These are phyloP conservation scores for Lepidium aucheri DNA, from an alignment of 345 rosid species.

Conservation along the genomic window DNA sequence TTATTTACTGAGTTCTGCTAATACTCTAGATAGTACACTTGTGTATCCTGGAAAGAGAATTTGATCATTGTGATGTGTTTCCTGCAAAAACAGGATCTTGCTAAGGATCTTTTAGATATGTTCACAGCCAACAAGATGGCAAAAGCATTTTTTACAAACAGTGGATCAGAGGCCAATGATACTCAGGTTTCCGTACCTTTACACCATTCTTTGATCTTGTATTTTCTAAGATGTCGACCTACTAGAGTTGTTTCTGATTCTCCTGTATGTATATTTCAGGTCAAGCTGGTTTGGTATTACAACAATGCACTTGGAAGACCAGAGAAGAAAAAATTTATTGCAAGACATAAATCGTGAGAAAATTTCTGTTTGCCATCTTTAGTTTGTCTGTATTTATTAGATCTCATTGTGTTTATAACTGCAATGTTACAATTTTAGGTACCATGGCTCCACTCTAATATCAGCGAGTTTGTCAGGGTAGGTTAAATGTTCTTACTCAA, in stretches of 20 bases:
- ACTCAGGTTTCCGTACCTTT: constrained; percentile 55
- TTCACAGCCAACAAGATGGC: constrained; percentile 85
- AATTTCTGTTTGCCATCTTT: neutral
- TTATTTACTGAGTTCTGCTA: neutral
- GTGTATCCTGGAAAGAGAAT: neutral
- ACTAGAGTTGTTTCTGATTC: neutral
- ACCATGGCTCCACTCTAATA: constrained; percentile 89
- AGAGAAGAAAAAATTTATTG: constrained; percentile 72
- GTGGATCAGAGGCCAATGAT: constrained; percentile 99
- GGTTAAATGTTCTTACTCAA: neutral
- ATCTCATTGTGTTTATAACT: constrained; percentile 5
- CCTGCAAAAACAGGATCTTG: constrained; percentile 70
- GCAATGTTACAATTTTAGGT: constrained; percentile 36
- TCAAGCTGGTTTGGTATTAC: constrained; percentile 88
- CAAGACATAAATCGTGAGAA: constrained; percentile 57
- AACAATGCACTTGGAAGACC: constrained; percentile 88
- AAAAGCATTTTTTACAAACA: constrained; percentile 79
- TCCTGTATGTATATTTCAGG: constrained; percentile 35
- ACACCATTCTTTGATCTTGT: neutral
- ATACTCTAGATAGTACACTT: neutral
- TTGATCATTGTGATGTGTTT: constrained; percentile 2
- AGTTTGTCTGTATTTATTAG: neutral
- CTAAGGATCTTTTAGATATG: constrained; percentile 71
- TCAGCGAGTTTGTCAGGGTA: constrained; percentile 99
- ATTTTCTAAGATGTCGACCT: neutral